Evolutionary conservation across 2,329 filamentous ascomycete genomes (phyloP).

Genomic region (Venturia effusa): DNA sequence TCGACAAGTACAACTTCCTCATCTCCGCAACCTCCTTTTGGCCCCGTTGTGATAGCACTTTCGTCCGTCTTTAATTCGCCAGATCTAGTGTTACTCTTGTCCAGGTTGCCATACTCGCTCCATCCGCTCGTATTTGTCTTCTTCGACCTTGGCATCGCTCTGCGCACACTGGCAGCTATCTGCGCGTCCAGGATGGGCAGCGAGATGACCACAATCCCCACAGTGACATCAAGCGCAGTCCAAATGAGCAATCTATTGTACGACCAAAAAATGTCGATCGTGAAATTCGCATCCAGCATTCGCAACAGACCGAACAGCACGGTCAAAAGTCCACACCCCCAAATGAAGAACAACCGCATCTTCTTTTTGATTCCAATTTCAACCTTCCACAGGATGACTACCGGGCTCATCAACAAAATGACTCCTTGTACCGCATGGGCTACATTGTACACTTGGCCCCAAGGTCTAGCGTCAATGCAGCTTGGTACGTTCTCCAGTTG

Average conservation of each 20-base stretch:
- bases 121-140: not conserved
- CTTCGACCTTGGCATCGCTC: not conserved
- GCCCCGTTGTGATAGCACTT: not conserved
- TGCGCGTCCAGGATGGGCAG: not conserved
- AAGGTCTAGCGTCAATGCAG: constrained; percentile 15
- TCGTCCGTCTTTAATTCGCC: not conserved
- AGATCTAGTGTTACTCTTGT: not conserved
- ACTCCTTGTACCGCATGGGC: constrained; percentile 21
- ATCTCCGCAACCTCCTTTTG: not conserved
- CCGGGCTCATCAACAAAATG: constrained; percentile 21
- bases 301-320: not conserved
- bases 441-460: constrained; percentile 19
- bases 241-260: not conserved
- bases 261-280: not conserved
- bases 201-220: not conserved
- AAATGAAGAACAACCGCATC: constrained; percentile 18
- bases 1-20: not conserved
- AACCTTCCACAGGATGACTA: constrained; percentile 27
- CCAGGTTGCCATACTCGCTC: not conserved
- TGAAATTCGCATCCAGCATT: not conserved
- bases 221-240: not conserved
- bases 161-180: not conserved
- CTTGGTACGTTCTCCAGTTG: constrained; percentile 13
- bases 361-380: constrained; percentile 22
- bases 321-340: not conserved